Evolutionary conservation across 2,329 filamentous ascomycete species (phyloP), one percentile per base, ranked within the genome.

Genomic region (Zymoseptoria passerinii): DNA sequence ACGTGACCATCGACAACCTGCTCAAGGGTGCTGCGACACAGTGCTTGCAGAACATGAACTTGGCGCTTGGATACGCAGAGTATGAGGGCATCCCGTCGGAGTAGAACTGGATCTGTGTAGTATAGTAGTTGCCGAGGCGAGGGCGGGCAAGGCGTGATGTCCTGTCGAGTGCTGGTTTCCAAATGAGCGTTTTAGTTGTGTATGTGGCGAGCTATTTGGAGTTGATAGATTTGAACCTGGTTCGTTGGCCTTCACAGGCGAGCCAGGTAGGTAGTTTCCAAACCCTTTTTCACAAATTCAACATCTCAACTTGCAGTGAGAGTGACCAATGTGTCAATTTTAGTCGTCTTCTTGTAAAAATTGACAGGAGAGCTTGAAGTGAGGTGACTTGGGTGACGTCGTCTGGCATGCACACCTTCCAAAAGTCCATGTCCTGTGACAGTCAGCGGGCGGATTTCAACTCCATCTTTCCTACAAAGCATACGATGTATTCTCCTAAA

Each of bases 1-100:
- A 92, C 71, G 89, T 88, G 18, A 95, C 89, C 2, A 96, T 96
- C 69, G 92, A 96, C 75, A 96, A 96, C 75, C 77, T 96, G 66
- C 81, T 94, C 67, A 96, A 96, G 83, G 92, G 92, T 60, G 92
- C 92, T 56, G 89, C 89, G 6, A 96, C 92, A 9, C 92, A 96
- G 74, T 96, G 91, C 77, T 76, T 96, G 73, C 92, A 95, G 80
- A 95, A 95, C 76, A 94, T 95, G 89, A 95, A 95, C 75, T 79
- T 95, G 59, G 87, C 89, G n/a, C 81, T 95, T 9, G 90, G 90
- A 51, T 95, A 92, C 71, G 85, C 83, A 51, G 90, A 95, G 77
- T 95, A 90, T 70, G 88, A 95, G 71, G 90, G 90, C 48, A 95
- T 95, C 65, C 90, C 90, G 35, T 69, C 83, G 59, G 75, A 81